Base-by-base conservation (phyloP, 2,329 filamentous ascomycete genomes). In the Dichotomopilus funicola region DNA sequence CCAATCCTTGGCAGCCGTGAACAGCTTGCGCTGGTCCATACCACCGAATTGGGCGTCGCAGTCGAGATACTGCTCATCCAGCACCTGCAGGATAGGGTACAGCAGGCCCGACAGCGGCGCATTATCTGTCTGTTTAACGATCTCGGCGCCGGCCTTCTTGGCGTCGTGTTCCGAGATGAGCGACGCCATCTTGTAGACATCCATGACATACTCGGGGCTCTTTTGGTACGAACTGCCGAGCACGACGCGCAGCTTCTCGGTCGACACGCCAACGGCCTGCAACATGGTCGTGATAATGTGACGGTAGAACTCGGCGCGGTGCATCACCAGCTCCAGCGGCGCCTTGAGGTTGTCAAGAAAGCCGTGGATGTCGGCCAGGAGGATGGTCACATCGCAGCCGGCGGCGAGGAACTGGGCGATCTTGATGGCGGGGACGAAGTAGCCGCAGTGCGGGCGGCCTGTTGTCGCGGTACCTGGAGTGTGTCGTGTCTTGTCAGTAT, bases 41-140 rank as follows among this genome's bases (percentile, higher is more conserved):
- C 87, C 89, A 54, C 91, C 91, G 59, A 96, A 91, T 67, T 99
- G 90, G 1, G 82, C 87, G 70, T 99, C 92, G 4, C 91, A 89
- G 55, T 85, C 85, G 3, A 99, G 77, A 76, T 96, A 85, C 74
- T 94, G 80, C 74, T 97, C 92, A 67, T 97, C 92, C 47, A 97
- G 75, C 0, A 88, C 88, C 73, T 97, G 94, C 73, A 99, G 85
- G 48, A 95, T 78, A 1, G 89, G 89, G 76, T 95, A 95, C 59
- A 92, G 80, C 10, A 92, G 77, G 1, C 88, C 89, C 55, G 80
- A 83, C 53, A 95, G 70, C 3, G 87, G 81, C 8, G 87, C 83
- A 66, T 92, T 91, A 55, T 82, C 81, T 3, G 87, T 84, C 75
- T 97, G 91, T 78, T 97, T 97, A 62, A 99, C 92, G 6, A 97